phyloP scores from a whole-genome alignment of 73 alveolate species.

The Paramecium sonneborni region DNA sequence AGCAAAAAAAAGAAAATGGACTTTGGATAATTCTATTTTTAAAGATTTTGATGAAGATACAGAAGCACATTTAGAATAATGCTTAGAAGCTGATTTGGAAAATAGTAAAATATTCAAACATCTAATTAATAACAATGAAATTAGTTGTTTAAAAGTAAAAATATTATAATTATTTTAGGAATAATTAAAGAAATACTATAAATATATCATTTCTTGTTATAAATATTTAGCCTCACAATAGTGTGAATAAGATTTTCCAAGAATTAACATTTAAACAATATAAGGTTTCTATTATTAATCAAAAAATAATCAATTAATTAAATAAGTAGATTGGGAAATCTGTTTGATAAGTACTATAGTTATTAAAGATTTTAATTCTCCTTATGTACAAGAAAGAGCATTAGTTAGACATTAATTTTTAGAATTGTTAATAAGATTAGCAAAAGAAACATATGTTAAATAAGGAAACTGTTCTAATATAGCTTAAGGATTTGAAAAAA shows the following conservation, averaged over 20 bases:
- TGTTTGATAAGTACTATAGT: neutral
- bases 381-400: conserved; percentile 70
- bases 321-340: conserved; percentile 55
- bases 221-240: conserved; percentile 71
- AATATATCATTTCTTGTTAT: conserved; percentile 55
- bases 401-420: conserved; percentile 78
- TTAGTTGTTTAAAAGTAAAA: conserved; percentile 1
- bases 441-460: conserved; percentile 67
- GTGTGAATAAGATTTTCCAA: conserved; percentile 64
- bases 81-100: conserved; percentile 85
- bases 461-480: conserved; percentile 57
- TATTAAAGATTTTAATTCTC: neutral
- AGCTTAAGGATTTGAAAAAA: conserved; percentile 70
- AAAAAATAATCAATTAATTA: neutral
- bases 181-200: conserved; percentile 58
- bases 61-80: conserved; percentile 63
- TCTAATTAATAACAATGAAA: conserved; percentile 55
- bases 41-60: conserved; percentile 65
- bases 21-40: conserved; percentile 46
- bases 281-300: conserved; percentile 63
- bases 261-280: conserved; percentile 40
- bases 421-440: conserved; percentile 77
- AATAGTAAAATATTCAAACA: conserved; percentile 67
- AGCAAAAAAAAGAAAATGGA: conserved; percentile 65
- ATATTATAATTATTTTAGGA: neutral